phyloP scores from a whole-genome alignment of 768 basidiomycete genomes.

The Boletus reticulatus region DNA sequence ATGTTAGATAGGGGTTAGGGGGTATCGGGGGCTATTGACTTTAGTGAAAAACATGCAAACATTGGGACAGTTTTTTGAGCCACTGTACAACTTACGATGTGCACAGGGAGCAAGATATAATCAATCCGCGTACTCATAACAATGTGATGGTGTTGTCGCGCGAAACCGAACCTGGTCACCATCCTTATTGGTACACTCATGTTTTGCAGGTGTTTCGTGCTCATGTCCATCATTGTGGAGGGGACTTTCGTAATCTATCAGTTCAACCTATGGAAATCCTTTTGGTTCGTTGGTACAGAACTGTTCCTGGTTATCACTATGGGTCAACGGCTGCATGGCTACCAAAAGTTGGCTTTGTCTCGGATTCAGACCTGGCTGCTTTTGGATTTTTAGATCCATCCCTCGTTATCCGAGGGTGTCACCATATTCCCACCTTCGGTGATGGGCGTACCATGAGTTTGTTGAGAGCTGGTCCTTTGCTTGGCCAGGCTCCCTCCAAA shows the following conservation, averaged over 20 bases:
- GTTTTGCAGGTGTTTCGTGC: constrained; percentile 31
- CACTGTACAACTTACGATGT: constrained; percentile 34
- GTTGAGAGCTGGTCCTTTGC: neutral
- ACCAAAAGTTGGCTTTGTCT: constrained; percentile 22
- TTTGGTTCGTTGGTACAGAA: constrained; percentile 19
- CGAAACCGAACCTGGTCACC: constrained; percentile 2
- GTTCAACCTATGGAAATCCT: constrained; percentile 3
- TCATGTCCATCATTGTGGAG: constrained; percentile 16
- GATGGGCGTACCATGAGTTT: constrained; percentile 10
- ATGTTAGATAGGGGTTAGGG: too few species aligned
- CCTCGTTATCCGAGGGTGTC: constrained; percentile 28
- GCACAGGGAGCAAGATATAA: constrained; percentile 18
- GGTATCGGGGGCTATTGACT: too few species aligned
- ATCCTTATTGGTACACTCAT: constrained; percentile 34
- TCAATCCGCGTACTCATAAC: constrained; percentile 11
- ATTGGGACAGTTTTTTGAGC: too few species aligned
- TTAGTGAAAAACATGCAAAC: too few species aligned
- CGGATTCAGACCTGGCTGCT: too few species aligned
- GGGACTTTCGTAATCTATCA: neutral
- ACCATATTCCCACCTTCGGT: constrained; percentile 36
- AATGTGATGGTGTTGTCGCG: constrained; percentile 25
- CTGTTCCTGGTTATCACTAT: constrained; percentile 3
- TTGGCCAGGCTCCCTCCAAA: neutral
- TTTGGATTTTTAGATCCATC: constrained; percentile 34
- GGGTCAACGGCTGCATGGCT: constrained; percentile 9